These are phyloP conservation scores for Neurospora sp. DNA, from an alignment of 495 filamentous ascomycete species.

Conservation along the genomic window DNA sequence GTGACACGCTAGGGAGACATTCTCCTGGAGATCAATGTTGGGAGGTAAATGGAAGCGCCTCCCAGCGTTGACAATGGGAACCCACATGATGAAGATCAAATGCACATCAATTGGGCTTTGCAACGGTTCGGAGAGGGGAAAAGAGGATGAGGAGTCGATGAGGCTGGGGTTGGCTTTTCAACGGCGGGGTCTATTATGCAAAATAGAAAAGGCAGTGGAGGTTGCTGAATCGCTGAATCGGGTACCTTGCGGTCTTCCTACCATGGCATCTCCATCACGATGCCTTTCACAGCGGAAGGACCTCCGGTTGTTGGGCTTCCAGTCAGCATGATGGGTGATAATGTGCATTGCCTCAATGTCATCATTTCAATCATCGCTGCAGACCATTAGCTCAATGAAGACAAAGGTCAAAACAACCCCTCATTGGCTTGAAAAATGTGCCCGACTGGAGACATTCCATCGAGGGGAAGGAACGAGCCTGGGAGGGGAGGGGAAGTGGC, in stretches of 20 bases:
- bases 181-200: background rate
- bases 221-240: background rate
- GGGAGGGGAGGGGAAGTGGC: background rate
- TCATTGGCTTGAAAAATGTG: background rate
- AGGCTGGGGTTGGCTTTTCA: background rate
- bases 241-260: background rate
- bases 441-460: background rate
- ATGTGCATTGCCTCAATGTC: background rate
- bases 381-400: background rate
- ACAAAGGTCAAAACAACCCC: background rate
- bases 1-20: background rate
- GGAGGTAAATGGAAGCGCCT: background rate
- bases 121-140: background rate
- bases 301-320: background rate
- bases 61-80: background rate
- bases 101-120: background rate
- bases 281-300: background rate
- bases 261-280: background rate
- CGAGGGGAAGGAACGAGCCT: background rate
- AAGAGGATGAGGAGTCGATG: background rate
- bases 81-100: background rate
- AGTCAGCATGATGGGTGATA: background rate
- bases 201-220: background rate
- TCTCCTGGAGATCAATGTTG: background rate
- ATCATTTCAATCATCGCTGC: background rate